Evolutionary conservation across 2,329 filamentous ascomycete species (phyloP).

Genomic region (Alternaria arbusti): DNA sequence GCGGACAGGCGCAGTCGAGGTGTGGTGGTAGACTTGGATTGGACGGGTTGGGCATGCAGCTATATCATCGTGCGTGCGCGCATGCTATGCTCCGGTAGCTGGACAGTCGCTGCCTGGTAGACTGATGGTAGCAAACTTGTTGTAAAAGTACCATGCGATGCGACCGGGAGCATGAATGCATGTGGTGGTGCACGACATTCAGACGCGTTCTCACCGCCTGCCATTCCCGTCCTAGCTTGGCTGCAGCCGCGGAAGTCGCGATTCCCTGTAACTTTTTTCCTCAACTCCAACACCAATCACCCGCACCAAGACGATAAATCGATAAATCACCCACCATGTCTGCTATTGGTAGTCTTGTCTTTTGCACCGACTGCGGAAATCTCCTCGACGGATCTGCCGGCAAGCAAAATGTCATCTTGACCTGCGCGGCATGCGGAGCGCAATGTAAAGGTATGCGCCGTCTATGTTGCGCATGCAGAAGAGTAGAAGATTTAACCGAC

Average conservation of each 20-base stretch:
- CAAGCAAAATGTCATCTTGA: conserved; percentile 74
- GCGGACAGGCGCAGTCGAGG: conserved; percentile 1
- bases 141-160: conserved; percentile 1
- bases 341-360: conserved; percentile 87
- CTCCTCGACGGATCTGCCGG: conserved; percentile 82
- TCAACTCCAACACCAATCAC: conserved; percentile 1
- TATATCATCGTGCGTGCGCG: conserved; percentile 18
- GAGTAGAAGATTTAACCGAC: not conserved
- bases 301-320: conserved; percentile 1
- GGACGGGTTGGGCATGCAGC: not conserved
- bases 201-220: conserved; percentile 39
- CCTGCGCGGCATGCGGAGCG: conserved; percentile 85
- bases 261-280: conserved; percentile 31
- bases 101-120: not conserved
- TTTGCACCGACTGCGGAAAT: conserved; percentile 92
- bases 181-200: conserved; percentile 4
- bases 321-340: conserved; percentile 66
- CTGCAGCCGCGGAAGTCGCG: conserved; percentile 20
- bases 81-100: conserved; percentile 12
- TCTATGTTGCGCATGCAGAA: not conserved
- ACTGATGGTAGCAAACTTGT: not conserved
- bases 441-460: conserved; percentile 47
- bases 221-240: conserved; percentile 19
- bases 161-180: conserved; percentile 5
- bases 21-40: not conserved